phyloP scores from a whole-genome alignment of 768 basidiomycete species.

The Daedaleopsis sinensis region DNA sequence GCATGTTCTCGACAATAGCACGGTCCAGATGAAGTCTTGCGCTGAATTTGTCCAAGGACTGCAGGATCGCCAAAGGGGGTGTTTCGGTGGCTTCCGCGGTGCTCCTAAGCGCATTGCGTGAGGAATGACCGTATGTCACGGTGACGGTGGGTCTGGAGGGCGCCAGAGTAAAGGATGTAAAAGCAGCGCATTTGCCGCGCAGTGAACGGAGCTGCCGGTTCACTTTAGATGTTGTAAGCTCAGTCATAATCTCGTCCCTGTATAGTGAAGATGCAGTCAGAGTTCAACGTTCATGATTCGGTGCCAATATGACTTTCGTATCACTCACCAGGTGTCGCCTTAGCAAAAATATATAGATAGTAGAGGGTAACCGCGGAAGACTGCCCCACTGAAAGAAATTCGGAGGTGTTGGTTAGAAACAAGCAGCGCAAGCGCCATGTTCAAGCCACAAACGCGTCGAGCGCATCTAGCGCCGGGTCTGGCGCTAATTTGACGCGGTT shows the following conservation, averaged over 20 bases:
- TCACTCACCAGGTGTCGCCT: too few relatives aligned
- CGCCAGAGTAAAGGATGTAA: constrained; percentile 34
- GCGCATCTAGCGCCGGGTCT: neutral
- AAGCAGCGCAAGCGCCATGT: neutral
- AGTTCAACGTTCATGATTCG: too few relatives aligned
- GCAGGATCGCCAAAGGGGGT: constrained; percentile 43
- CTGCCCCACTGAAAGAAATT: too few relatives aligned
- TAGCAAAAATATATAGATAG: too few relatives aligned
- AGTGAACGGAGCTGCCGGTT: constrained; percentile 51
- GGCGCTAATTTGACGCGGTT: constrained; percentile 20
- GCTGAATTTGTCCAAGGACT: constrained; percentile 37
- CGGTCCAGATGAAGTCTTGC: constrained; percentile 39
- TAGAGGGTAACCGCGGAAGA: too few relatives aligned
- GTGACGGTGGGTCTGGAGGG: constrained; percentile 17
- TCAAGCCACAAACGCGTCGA: constrained; percentile 11
- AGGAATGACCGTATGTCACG: constrained; percentile 17
- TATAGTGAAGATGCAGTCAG: too few relatives aligned
- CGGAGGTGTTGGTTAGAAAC: neutral
- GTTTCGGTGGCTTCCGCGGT: constrained; percentile 8
- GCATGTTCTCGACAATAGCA: constrained; percentile 37
- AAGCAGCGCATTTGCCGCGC: constrained; percentile 45
- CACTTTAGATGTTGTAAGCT: constrained; percentile 43
- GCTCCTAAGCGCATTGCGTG: neutral
- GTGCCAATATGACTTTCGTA: too few relatives aligned
- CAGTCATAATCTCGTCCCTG: neutral